Base-by-base conservation (phyloP, 2,329 filamentous ascomycete genomes). In the Dactylellina drechsleri region DNA sequence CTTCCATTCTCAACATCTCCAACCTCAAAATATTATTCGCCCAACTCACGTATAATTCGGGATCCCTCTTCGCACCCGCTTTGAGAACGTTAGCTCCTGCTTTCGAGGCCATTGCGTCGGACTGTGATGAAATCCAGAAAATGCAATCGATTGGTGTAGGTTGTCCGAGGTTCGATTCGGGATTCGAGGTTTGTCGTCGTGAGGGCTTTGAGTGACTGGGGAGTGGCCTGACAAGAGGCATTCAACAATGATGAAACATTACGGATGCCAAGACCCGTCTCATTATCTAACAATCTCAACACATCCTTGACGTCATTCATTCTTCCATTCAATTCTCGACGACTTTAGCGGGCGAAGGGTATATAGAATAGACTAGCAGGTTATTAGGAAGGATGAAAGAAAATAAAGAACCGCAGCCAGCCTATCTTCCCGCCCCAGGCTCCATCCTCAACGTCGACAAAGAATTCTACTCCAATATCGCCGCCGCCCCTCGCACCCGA, bases 21-120 rank as follows among this genome's bases (percentile, higher is more conserved):
- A 50, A 40, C 71, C 26, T 4, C 15, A 26, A 60, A 31, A 43
- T 15, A 13, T n/a, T 13, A n/a, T 20, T 13, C 2, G 26, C 50
- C 47, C 45, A 31, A 77, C 87, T 79, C 87, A 92, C 90, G 82
- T 90, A 91, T 81, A 92, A 89, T 84, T 92, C 90, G 72, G 90
- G 90, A 82, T 92, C 89, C 82, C 85, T 85, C 84, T 87, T 89
- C 67, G 89, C 88, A 79, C 86, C 89, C 81, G 88, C 85, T 81
- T 87, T 86, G 80, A 91, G 83, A 41, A 70, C 72, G 41, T 71
- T n/a, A 49, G 53, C 64, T 71, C 74, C 74, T 41, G 74, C 74
- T 57, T 76, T 77, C 31, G 75, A 66, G 52, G 67, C 74, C 64
- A 66, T 71, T 73, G 61, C 66, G 57, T 67, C 57, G 50, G 31